Base-by-base conservation (phyloP, 257 asterid genomes). In the Nicotiana undulata region DNA sequence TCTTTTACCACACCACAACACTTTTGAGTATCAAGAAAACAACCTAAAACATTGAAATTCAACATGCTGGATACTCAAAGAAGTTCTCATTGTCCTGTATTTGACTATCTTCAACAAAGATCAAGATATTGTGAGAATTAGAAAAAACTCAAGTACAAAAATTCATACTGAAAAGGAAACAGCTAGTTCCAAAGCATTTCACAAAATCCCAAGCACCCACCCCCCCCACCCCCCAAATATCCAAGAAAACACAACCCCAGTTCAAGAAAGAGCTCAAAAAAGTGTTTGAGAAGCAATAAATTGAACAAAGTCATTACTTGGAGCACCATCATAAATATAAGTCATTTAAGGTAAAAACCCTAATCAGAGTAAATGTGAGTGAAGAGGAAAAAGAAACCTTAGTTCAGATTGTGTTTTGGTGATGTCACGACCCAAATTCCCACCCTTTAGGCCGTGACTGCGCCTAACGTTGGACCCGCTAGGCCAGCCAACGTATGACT, bases 171-270 rank as follows among this genome's bases (percentile, higher is more conserved):
- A 52, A 61, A n/a, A n/a, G 78, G 82, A 79, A 64, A 65, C 75
- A 65, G 28, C 49, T 44, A 63, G 49, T 63, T 68, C 83, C 83
- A 81, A 32, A 67, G 75, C 26, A 59, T 37, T 67, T 53, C 67
- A 74, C 80, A 55, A 58, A 81, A 85, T 37, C 76, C 56, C 80
- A 80, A 80, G 68, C 46, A 63, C n/a, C 56, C 70, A n/a, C 79
- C 66, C 83, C 68, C 74, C 37, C 58, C 49, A 24, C 63, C 18
- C 9, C 11, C 26, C 29, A 26, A 82, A 81, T 55, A 70, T 32
- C 83, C 75, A 80, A 70, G 80, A 86, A 59, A 77, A 80, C 83
- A 77, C 82, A 78, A 85, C 44, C 84, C 84, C 85, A 77, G 77
- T 63, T 59, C 76, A 84, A 64, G 2, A 80, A 78, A 83, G 63